Evolutionary conservation across 2,329 filamentous ascomycete species (phyloP).

Genomic region (Pseudofabraea citricarpa): DNA sequence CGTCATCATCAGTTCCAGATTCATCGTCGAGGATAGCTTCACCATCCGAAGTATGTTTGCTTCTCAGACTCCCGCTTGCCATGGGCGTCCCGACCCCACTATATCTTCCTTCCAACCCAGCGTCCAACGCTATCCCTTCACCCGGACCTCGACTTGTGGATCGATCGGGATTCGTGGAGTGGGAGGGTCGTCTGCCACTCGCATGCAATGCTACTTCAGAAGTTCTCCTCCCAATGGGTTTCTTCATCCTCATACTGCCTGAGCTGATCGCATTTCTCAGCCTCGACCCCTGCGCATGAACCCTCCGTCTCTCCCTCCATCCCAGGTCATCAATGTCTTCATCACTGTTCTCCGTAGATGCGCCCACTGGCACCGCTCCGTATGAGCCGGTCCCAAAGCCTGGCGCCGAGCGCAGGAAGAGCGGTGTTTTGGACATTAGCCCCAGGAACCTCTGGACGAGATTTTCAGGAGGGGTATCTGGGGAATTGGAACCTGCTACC

Average conservation of each 20-base stretch:
- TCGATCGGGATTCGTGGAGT: slow-evolving; percentile 7
- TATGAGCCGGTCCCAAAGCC: slow-evolving; percentile 58
- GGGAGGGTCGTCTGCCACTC: slow-evolving; percentile 8
- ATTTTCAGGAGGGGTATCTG: slow-evolving; percentile 9
- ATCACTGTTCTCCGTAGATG: slow-evolving; percentile 30
- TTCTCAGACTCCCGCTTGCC: slow-evolving; percentile 6
- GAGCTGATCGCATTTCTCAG: slow-evolving; percentile 21
- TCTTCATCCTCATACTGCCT: slow-evolving; percentile 2
- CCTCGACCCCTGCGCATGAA: slow-evolving; percentile 20
- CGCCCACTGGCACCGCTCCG: slow-evolving; percentile 47
- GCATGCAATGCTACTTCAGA: slow-evolving; percentile 3
- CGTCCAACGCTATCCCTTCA: not conserved
- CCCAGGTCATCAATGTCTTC: slow-evolving; percentile 24
- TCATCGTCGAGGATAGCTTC: slow-evolving; percentile 30
- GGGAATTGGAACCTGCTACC: slow-evolving; percentile 9
- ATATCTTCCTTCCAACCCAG: slow-evolving; percentile 17
- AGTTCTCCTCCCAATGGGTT: slow-evolving; percentile 6
- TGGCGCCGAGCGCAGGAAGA: slow-evolving; percentile 55
- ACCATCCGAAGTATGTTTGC: slow-evolving; percentile 7
- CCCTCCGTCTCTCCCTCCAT: slow-evolving; percentile 14
- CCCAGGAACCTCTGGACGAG: slow-evolving; percentile 15
- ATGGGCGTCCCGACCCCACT: slow-evolving; percentile 17
- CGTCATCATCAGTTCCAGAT: slow-evolving; percentile 33
- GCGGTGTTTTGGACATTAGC: slow-evolving; percentile 43
- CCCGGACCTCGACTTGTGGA: not conserved